phyloP scores from a whole-genome alignment of 2,329 filamentous ascomycete genomes.

The Mycogone perniciosa region DNA sequence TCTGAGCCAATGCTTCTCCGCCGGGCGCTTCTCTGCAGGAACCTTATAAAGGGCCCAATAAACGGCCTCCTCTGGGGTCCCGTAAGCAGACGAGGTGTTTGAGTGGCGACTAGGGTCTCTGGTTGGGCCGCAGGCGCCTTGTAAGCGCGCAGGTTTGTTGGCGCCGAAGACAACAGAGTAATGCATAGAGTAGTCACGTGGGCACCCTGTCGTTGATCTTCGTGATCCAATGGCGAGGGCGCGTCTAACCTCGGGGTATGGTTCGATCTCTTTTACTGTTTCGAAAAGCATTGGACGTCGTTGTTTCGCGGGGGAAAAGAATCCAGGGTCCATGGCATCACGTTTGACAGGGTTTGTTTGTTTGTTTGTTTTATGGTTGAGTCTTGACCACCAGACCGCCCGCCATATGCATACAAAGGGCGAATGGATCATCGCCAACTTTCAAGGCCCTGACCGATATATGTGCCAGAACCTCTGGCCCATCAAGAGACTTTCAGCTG shows the following conservation, averaged over 20 bases:
- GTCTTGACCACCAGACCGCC: neutral
- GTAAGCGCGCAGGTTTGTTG: constrained; percentile 8
- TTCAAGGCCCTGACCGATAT: too few species aligned
- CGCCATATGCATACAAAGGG: too few species aligned
- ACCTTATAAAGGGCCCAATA: neutral
- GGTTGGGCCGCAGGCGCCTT: neutral
- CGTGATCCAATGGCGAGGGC: constrained; percentile 9
- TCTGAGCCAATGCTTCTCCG: neutral
- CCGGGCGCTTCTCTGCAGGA: constrained; percentile 12
- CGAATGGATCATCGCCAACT: too few species aligned
- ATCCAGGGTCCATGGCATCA: neutral
- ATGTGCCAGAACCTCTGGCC: too few species aligned
- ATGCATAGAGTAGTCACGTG: constrained; percentile 4
- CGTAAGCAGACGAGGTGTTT: neutral
- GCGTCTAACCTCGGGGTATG: neutral
- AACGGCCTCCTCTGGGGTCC: neutral
- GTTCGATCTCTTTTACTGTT: neutral
- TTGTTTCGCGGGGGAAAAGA: neutral
- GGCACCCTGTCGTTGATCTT: neutral
- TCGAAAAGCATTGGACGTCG: neutral
- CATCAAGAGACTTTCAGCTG: too few species aligned
- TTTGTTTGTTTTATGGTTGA: too few species aligned
- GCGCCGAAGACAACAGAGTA: neutral
- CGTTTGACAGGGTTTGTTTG: too few species aligned
- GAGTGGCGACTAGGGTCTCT: neutral